phyloP scores from a whole-genome alignment of 352 stramenopile species.

The Phytophthora podocarpi region DNA sequence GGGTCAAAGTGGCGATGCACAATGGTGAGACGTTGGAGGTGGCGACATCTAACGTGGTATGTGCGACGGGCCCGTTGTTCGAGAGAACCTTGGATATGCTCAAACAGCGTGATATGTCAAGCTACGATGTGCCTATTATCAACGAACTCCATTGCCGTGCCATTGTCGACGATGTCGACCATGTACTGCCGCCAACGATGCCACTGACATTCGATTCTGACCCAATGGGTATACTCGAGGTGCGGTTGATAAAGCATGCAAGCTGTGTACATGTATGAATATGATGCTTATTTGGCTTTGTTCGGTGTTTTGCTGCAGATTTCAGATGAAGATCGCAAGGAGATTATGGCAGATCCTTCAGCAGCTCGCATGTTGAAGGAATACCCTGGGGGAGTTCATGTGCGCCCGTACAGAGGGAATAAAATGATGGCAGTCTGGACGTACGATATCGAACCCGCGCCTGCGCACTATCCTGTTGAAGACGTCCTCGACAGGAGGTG shows the following conservation, averaged over 20 bases:
- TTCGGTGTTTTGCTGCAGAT: slow-evolving; percentile 46
- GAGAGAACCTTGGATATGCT: slow-evolving; percentile 69
- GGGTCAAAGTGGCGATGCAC: slow-evolving; percentile 55
- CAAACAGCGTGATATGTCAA: slow-evolving; percentile 54
- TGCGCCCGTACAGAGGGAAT: slow-evolving; percentile 59
- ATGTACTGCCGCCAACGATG: slow-evolving; percentile 54
- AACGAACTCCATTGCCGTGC: slow-evolving; percentile 79
- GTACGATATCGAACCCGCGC: slow-evolving; percentile 71
- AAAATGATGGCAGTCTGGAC: slow-evolving; percentile 84
- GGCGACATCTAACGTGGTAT: slow-evolving; percentile 67
- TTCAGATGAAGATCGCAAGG: slow-evolving; percentile 51
- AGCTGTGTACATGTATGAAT: neutral
- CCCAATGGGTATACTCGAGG: slow-evolving; percentile 64
- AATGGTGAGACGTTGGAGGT: slow-evolving; percentile 64
- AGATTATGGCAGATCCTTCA: slow-evolving; percentile 42
- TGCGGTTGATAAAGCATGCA: slow-evolving; percentile 9
- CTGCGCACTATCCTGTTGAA: slow-evolving; percentile 67
- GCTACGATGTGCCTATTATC: slow-evolving; percentile 65
- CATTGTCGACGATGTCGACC: slow-evolving; percentile 66
- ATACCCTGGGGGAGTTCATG: slow-evolving; percentile 74
- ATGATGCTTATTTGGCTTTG: neutral
- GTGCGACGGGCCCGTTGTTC: slow-evolving; percentile 72
- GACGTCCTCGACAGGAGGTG: slow-evolving; percentile 63
- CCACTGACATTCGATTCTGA: slow-evolving; percentile 81
- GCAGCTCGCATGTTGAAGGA: slow-evolving; percentile 55